Percentiles rank a stretch among this genome's conserved stretches.
These are phyloP conservation scores for Leptographium galeiforme DNA, from an alignment of 2,329 filamentous ascomycete genomes.

Conservation along the genomic window DNA sequence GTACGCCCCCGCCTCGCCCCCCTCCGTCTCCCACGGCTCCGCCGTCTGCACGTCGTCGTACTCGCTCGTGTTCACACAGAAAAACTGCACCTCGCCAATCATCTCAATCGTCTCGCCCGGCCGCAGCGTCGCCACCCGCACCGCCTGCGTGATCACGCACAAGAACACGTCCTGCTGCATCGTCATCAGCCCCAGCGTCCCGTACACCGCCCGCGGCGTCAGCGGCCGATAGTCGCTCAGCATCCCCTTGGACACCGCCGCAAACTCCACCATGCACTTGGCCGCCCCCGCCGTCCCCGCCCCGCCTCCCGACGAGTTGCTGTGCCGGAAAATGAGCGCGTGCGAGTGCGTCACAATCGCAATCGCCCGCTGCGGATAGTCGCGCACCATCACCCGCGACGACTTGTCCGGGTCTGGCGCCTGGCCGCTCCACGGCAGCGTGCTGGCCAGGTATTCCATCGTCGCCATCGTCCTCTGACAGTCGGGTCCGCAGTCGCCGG, in stretches of 20 bases:
- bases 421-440: conserved; percentile 31
- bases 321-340: conserved; percentile 75
- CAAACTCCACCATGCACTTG: conserved; percentile 82
- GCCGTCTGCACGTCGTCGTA: conserved; percentile 64
- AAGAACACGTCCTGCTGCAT: conserved; percentile 78
- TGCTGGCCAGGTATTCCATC: conserved; percentile 33
- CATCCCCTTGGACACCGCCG: conserved; percentile 47
- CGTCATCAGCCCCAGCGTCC: conserved; percentile 78
- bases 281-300: conserved; percentile 34
- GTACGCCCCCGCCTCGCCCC: conserved; percentile 34
- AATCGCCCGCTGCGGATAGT: conserved; percentile 76
- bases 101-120: conserved; percentile 82
- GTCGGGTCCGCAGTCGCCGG: no score
- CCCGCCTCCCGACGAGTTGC: conserved; percentile 52
- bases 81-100: conserved; percentile 80
- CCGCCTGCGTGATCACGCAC: conserved; percentile 71
- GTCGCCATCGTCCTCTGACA: neutral
- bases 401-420: conserved; percentile 42
- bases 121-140: conserved; percentile 65
- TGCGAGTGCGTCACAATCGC: conserved; percentile 69
- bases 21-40: conserved; percentile 38
- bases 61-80: conserved; percentile 75
- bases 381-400: conserved; percentile 71
- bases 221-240: conserved; percentile 66
- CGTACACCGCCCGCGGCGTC: conserved; percentile 61